These are phyloP conservation scores for Xylariaceae sp. DNA, from an alignment of 2,329 filamentous ascomycete genomes.

Conservation along the genomic window DNA sequence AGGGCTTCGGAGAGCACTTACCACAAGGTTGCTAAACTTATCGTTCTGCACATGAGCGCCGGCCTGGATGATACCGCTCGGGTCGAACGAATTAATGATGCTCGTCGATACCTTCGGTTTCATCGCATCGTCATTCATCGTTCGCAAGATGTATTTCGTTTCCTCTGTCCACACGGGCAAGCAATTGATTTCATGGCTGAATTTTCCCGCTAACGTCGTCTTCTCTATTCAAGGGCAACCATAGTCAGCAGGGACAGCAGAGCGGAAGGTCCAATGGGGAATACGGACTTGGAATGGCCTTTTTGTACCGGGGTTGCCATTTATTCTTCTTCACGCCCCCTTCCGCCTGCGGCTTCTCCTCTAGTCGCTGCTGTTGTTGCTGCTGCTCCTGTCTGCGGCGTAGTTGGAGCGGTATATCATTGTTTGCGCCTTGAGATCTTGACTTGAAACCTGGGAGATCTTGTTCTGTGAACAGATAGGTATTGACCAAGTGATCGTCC, in stretches of 20 bases:
- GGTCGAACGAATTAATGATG: constrained; percentile 36
- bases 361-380: constrained; percentile 32
- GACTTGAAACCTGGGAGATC: constrained; percentile 73
- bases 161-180: constrained; percentile 67
- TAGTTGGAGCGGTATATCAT: constrained; percentile 54
- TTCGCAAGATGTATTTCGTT: constrained; percentile 56
- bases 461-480: constrained; percentile 89
- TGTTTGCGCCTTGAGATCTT: constrained; percentile 53
- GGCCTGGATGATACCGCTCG: constrained; percentile 52
- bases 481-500: constrained; percentile 65
- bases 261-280: constrained; percentile 26
- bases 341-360: constrained; percentile 42
- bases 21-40: constrained; percentile 50
- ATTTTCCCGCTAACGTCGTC: constrained; percentile 66
- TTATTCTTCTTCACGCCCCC: constrained; percentile 41
- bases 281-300: constrained; percentile 67
- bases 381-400: constrained; percentile 38
- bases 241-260: constrained; percentile 9
- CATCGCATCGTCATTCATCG: constrained; percentile 54
- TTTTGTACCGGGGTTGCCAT: constrained; percentile 58
- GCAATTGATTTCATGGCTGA: constrained; percentile 71
- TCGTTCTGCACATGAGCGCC: constrained; percentile 46
- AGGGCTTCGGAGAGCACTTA: constrained; percentile 36
- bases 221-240: constrained; percentile 63
- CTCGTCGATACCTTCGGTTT: constrained; percentile 54